Conservation (phyloP, 768 basidiomycete species). For the Kwoniella sp. region DNA sequence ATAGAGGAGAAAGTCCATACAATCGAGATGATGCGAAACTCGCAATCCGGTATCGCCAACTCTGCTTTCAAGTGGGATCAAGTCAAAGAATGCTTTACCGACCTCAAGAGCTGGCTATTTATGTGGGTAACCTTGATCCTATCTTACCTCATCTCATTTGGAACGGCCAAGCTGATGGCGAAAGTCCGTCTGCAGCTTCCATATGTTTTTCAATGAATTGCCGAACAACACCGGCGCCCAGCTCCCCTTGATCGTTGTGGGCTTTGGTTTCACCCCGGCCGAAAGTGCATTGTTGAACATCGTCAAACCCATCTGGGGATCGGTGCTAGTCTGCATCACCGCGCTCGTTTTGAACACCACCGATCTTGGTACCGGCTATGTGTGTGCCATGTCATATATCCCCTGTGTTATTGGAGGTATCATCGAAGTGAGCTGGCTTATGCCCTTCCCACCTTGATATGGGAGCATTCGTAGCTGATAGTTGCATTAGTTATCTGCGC, state of each 20-base stretch:
- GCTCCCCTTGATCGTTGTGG: background rate
- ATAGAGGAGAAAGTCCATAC: slow-evolving; percentile 13
- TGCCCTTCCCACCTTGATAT: background rate
- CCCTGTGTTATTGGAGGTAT: background rate
- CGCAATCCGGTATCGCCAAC: slow-evolving; percentile 10
- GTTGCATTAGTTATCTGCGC: background rate
- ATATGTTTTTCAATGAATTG: background rate
- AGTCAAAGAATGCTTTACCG: slow-evolving; percentile 12
- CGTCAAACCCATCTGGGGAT: background rate
- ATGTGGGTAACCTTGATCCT: slow-evolving; percentile 14
- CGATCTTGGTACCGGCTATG: background rate
- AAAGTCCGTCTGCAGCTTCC: background rate
- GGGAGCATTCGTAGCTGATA: too few relatives aligned
- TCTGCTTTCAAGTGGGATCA: slow-evolving; percentile 15
- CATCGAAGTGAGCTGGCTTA: background rate
- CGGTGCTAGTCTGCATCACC: background rate
- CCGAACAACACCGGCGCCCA: background rate
- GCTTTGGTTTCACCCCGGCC: background rate
- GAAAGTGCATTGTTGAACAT: background rate
- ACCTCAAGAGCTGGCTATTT: slow-evolving; percentile 11
- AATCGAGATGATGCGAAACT: slow-evolving; percentile 6
- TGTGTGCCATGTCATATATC: background rate
- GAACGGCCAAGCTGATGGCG: too few relatives aligned
- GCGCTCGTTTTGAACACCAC: background rate
- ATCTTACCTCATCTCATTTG: too few relatives aligned